A percentile compares a stretch with the other conserved stretches of the same genome.
Conservation (phyloP, 768 basidiomycete genomes). For the Amanita pallidorosea region DNA sequence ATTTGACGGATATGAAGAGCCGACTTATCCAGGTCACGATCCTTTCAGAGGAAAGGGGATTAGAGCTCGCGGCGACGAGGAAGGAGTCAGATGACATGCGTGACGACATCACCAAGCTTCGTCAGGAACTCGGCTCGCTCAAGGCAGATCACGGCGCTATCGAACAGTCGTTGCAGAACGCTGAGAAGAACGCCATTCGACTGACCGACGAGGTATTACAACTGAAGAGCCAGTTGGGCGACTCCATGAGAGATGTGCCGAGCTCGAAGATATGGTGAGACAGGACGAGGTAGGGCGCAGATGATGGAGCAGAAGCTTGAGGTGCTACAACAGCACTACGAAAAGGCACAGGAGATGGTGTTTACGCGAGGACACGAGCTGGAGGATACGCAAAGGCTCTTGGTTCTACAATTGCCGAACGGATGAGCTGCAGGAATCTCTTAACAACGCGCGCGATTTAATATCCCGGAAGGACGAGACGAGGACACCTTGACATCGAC, state of each 20-base stretch:
- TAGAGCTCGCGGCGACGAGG: background rate
- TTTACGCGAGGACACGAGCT: background rate
- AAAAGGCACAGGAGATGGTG: constrained; percentile 1
- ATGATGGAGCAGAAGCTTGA: background rate
- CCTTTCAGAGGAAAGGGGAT: constrained; percentile 1
- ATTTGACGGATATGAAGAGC: constrained; percentile 2
- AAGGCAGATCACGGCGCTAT: background rate
- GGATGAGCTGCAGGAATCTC: background rate
- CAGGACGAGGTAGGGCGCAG: background rate
- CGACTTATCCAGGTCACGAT: constrained; percentile 1
- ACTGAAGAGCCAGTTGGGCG: background rate
- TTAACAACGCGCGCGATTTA: background rate
- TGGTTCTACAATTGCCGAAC: background rate
- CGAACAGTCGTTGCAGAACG: constrained; percentile 1
- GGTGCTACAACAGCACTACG: background rate
- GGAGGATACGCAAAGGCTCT: constrained; percentile 1
- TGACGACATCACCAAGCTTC: constrained; percentile 2
- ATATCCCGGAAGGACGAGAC: background rate
- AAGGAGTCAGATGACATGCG: constrained; percentile 3
- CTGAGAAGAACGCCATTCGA: background rate
- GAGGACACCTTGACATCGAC: background rate
- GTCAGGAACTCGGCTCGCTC: background rate
- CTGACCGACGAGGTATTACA: background rate
- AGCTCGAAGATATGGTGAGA: background rate
- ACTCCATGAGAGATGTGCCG: constrained; percentile 1